These are phyloP conservation scores for Elsinoe perseae DNA, from an alignment of 2,329 filamentous ascomycete genomes.

Conservation along the genomic window DNA sequence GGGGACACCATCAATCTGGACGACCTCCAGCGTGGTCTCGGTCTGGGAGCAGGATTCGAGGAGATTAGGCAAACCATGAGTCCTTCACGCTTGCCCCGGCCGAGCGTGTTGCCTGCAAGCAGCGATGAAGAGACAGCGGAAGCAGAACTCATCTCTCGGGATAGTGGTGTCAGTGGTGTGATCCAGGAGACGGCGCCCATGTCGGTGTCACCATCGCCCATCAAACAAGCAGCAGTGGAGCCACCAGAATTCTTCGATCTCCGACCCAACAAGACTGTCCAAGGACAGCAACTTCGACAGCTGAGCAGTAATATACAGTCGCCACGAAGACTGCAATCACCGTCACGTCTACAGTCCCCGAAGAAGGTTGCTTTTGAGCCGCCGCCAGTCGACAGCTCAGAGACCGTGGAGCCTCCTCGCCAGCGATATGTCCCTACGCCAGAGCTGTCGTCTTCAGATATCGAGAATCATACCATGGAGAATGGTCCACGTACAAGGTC, in stretches of 20 bases:
- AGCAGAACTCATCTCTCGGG: constrained; percentile 23
- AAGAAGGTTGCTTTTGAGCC: constrained; percentile 4
- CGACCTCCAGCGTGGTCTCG: constrained; percentile 53
- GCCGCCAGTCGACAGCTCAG: background rate
- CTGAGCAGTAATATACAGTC: constrained; percentile 14
- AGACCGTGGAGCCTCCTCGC: background rate
- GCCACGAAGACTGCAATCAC: constrained; percentile 5
- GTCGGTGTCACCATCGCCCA: background rate
- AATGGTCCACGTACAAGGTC: background rate
- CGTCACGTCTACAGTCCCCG: background rate
- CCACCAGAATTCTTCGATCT: constrained; percentile 32
- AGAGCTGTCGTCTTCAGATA: background rate
- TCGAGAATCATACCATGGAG: background rate
- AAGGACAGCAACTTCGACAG: constrained; percentile 6
- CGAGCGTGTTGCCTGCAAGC: constrained; percentile 25
- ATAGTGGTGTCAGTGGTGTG: constrained; percentile 26
- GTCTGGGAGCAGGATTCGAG: constrained; percentile 45
- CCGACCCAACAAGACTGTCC: constrained; percentile 20
- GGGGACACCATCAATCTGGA: constrained; percentile 60
- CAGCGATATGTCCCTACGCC: constrained; percentile 6
- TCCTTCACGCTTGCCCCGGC: constrained; percentile 41
- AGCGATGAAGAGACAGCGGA: constrained; percentile 16
- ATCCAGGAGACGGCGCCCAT: constrained; percentile 15
- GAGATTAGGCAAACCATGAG: constrained; percentile 22
- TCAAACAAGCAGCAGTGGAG: constrained; percentile 22